These are phyloP conservation scores for Themeda triandra DNA, from an alignment of 176 grass and related monocot genomes.

Conservation along the genomic window DNA sequence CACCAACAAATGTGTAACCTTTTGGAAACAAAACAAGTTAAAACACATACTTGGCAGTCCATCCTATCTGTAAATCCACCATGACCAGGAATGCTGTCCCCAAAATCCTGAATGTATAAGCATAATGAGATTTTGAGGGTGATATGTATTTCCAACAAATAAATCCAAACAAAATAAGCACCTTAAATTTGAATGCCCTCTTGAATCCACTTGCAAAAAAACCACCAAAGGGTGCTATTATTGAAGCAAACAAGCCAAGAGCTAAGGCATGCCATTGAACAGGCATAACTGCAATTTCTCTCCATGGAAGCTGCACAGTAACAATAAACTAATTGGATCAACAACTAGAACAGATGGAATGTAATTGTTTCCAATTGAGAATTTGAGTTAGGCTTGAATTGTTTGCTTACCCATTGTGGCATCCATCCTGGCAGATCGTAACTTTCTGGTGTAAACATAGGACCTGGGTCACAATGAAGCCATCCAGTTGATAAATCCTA, in stretches of 20 bases:
- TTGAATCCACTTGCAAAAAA: constrained; percentile 96
- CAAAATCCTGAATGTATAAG: constrained; percentile 64
- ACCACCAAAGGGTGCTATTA: constrained; percentile 91
- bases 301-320: constrained; percentile 54
- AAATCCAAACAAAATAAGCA: not conserved
- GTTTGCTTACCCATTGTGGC: constrained; percentile 54
- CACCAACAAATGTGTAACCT: not conserved
- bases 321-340: constrained; percentile 15
- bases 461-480: constrained; percentile 80
- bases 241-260: constrained; percentile 89
- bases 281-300: constrained; percentile 70
- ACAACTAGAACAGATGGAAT: not conserved
- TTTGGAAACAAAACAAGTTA: not conserved
- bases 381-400: not conserved
- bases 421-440: constrained; percentile 54
- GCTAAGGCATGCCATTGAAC: constrained; percentile 82
- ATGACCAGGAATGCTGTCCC: constrained; percentile 86
- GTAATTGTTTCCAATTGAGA: not conserved
- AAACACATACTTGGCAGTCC: constrained; percentile 77
- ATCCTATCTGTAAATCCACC: constrained; percentile 96
- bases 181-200: constrained; percentile 87
- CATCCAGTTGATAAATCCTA: constrained; percentile 84
- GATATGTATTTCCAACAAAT: not conserved
- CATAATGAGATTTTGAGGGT: not conserved
- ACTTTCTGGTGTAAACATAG: constrained; percentile 72